phyloP scores from a whole-genome alignment of 306 rosid species.

The Cucumis sativus region DNA sequence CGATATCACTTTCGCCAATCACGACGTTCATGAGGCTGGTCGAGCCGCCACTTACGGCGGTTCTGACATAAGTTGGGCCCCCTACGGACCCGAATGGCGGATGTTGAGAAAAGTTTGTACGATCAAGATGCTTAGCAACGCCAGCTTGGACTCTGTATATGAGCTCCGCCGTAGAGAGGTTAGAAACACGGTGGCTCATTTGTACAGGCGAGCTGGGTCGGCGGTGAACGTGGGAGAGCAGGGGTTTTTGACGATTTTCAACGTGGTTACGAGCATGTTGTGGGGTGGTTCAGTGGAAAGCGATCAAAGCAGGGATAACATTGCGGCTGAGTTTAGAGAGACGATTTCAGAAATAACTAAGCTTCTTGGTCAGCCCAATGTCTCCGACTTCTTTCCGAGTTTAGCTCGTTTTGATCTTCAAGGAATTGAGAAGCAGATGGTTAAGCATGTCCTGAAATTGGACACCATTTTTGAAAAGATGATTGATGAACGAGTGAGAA shows the following conservation, averaged over 20 bases:
- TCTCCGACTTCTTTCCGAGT: conserved; percentile 60
- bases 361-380: conserved; percentile 37
- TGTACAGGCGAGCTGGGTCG: conserved; percentile 25
- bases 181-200: conserved; percentile 19
- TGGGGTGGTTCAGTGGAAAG: conserved; percentile 63
- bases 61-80: not conserved
- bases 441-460: conserved; percentile 7
- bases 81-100: not conserved
- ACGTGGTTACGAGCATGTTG: conserved; percentile 48
- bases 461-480: conserved; percentile 47
- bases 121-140: not conserved
- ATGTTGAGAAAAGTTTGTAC: not conserved
- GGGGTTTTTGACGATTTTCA: conserved; percentile 38
- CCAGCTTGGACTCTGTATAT: not conserved
- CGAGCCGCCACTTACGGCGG: not conserved
- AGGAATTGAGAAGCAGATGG: conserved; percentile 40
- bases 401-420: conserved; percentile 75
- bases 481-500: conserved; percentile 22
- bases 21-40: not conserved
- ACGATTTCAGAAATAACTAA: conserved; percentile 26
- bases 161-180: conserved; percentile 15
- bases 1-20: not conserved
- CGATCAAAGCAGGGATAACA: conserved; percentile 17
- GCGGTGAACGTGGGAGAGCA: conserved; percentile 44
- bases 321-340: conserved; percentile 53